Evolutionary conservation across 495 filamentous ascomycete species (phyloP), one percentile per base, ranked within the genome.

Genomic region (Penicillium herquei): DNA sequence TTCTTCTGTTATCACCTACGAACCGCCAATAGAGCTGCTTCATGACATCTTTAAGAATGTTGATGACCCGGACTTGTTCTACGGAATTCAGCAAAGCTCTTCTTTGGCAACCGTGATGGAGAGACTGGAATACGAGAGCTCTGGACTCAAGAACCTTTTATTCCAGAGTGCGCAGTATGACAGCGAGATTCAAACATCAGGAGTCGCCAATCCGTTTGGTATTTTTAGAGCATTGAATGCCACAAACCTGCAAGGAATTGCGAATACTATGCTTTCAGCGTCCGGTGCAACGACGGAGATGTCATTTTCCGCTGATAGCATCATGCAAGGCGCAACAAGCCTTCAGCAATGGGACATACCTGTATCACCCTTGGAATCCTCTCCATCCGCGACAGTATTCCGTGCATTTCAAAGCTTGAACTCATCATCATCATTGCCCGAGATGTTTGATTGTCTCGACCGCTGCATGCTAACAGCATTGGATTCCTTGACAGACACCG

Each of bases 41-140:
- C 79, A 96, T 54, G 74, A 82, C 8, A 89, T 98, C 2, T 98
- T 91, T 66, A 87, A 87, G 68, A 89, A 90, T 54, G 87, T 98
- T 37, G 92, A 96, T 69, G 94, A 98, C 66, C 92, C 92, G 12
- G 94, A 98, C 66, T 84, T 92, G 14, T 98, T 92, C 67, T 98
- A 98, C 63, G 94, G 94, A n/a, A 85, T 98, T 17, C 81, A 87
- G 45, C 89, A 95, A 67, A 81, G 80, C 18, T 81, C 90, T 10
- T 89, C 84, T 44, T 72, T 98, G 39, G 75, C 79, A 13, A 87
- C 87, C 0, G 86, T 97, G 7, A 78, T 96, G 59, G 83, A 88
- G 26, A 84, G 86, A 30, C 79, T 97, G n/a, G 92, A 96, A 60
- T 93, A 96, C 63, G 95, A 98, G 72, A 81, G 84, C 42, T 86